Conservation (phyloP, 306 rosid genomes). For the Dalbergia cultrata region DNA sequence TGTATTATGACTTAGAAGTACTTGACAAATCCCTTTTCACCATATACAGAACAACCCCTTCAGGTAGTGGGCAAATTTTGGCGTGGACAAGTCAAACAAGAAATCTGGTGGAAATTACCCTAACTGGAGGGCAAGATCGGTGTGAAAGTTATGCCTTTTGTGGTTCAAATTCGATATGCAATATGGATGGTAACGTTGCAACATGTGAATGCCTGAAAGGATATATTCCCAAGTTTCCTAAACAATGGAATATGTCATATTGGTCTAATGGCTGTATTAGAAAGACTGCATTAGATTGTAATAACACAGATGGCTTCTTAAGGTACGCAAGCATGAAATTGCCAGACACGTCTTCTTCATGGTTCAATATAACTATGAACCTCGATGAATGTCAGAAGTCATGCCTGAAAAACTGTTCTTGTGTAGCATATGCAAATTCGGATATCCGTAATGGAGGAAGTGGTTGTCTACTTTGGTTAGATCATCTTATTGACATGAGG, state of each 20-base stretch:
- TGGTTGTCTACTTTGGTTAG: not conserved
- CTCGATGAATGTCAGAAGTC: not conserved
- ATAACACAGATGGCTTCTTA: not conserved
- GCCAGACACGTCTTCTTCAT: not conserved
- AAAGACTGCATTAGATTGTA: not conserved
- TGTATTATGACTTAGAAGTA: not conserved
- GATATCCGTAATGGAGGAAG: not conserved
- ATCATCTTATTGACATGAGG: conserved; percentile 21
- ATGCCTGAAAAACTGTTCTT: not conserved
- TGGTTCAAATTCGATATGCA: conserved; percentile 20
- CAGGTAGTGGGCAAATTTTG: not conserved
- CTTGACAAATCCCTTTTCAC: not conserved
- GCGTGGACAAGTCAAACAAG: not conserved
- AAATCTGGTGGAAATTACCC: no score
- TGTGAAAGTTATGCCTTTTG: not conserved
- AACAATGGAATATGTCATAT: not conserved
- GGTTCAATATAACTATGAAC: not conserved
- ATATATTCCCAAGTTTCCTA: not conserved
- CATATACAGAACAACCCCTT: not conserved
- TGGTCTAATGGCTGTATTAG: not conserved
- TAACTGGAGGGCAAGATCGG: no score
- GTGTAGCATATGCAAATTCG: not conserved
- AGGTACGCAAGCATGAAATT: not conserved
- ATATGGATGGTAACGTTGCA: not conserved
- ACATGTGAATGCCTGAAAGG: no score